Base-by-base conservation (phyloP, 345 rosid species). In the Microthlaspi erraticum region DNA sequence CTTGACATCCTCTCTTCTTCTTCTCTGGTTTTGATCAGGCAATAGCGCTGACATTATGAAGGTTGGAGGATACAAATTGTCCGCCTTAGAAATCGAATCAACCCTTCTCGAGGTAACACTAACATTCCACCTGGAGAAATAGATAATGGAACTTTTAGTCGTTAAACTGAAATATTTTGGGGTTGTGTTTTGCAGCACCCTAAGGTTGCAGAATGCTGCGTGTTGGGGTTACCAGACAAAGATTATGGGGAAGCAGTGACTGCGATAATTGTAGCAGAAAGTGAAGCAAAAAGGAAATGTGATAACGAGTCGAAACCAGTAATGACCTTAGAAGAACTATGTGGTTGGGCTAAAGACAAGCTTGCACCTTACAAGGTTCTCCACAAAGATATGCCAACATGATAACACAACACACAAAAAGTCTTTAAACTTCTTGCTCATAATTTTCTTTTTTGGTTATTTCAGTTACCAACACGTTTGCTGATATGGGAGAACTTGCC, bases 341-440 rank as follows among this genome's bases (percentile, higher is more conserved):
- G 86, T 50, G 54, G 78, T 55, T 89, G 90, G 95, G 98, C 99
- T 19, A 89, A 91, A 82, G 96, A 88, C 62, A 94, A 85, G 78
- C 96, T 94, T 61, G 96, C 99, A 20, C 96, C 99, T n/a, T 91
- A 91, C 87, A 94, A 94, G 98, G 99, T 91, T 81, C 16, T 17
- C 19, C 4, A 39, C 54, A 6, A 37, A 50, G 55, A 65, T 5
- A 60, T 31, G 14, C 23, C 48, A 38, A 65, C 13, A 20, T 52
- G 16, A 14, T 29, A 38, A 31, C 32, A 2, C 16, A 2, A 66
- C 36, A 33, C 52, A 31, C 6, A 23, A 42, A 19, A 20, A 5
- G 29, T 61, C 31, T 18, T 14, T 38, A 23, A 57, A 23, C 7
- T 11, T 14, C 31, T 17, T 41, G 7, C 52, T 5, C 36, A 23